Evolutionary conservation across 2,329 filamentous ascomycete genomes (phyloP), one percentile per base, ranked within the genome.

Genomic region (Penicillium sp.): DNA sequence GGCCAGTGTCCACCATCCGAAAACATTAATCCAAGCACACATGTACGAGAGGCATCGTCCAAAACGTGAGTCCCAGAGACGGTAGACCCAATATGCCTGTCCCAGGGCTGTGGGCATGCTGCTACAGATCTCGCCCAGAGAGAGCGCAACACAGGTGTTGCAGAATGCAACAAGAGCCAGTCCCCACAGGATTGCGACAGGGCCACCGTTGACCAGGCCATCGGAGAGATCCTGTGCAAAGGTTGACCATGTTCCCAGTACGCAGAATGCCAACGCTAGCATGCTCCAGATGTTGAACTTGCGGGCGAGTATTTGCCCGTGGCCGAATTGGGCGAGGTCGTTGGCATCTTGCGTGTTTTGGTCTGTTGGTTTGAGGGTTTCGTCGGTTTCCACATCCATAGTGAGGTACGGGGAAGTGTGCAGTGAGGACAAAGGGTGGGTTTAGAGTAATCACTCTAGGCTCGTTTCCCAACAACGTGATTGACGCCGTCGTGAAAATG

Each of bases 71-170:
- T 71, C 48, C 74, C 76, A 69, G 53, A 81, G 68, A 4, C 74
- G 72, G 56, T 76, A 74, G 2, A 81, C 73, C 82, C 82, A 85
- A 62, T 82, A 84, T 0, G 82, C 82, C 67, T 85, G 83, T 0
- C 83, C 83, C 6, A 85, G 69, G 0, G 82, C 82, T 0, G 82
- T 85, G 1, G 83, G 83, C 82, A 85, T 84, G 58, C 77, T 79
- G 58, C 81, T 83, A 64, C 77, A 79, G 22, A 84, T 74, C 66
- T 85, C 82, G 40, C 81, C 82, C 26, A 85, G 71, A 2, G 81
- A 83, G 4, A 82, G 56, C 20, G 80, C 81, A 39, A 84, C 80
- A 56, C 80, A 82, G 2, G 80, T 48, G 51, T 81, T 82, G 66
- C 81, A 83, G 22, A 72, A 59, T 16, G 79, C 78, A 46, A 83